These are phyloP conservation scores for Penicillium sp. DNA, from an alignment of 2,329 filamentous ascomycete species.

Conservation along the genomic window DNA sequence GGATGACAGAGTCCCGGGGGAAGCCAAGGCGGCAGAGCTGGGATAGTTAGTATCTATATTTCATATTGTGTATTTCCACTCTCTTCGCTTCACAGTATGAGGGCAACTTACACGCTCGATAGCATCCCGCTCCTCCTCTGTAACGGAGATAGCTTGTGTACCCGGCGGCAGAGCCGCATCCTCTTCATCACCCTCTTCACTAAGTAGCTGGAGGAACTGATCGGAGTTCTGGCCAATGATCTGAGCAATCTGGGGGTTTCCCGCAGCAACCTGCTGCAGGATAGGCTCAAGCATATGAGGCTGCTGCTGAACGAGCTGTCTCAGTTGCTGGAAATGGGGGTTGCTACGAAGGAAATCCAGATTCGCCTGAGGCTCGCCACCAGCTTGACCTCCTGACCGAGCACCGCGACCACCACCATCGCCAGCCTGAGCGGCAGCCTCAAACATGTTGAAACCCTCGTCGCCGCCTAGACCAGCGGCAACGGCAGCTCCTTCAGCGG, in stretches of 20 bases:
- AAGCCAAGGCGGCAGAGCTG: constrained; percentile 93
- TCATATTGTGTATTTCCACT: no score
- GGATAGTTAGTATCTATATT: constrained; percentile 8
- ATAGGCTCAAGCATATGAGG: constrained; percentile 99
- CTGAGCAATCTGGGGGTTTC: constrained; percentile 91
- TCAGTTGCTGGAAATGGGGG: constrained; percentile 95
- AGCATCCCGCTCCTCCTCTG: constrained; percentile 93
- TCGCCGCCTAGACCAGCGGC: constrained; percentile 51
- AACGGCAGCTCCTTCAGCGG: constrained; percentile 33
- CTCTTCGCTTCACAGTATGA: not conserved
- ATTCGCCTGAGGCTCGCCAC: constrained; percentile 68
- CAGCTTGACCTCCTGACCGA: constrained; percentile 51
- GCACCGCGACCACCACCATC: constrained; percentile 46
- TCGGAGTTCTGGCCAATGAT: constrained; percentile 91
- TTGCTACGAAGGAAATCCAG: constrained; percentile 95
- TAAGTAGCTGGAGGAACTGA: constrained; percentile 86
- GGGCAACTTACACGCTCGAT: constrained; percentile 79
- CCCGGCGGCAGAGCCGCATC: constrained; percentile 80
- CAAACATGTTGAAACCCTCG: constrained; percentile 84
- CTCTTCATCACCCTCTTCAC: constrained; percentile 78
- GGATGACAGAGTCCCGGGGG: constrained; percentile 88
- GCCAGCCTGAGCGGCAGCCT: constrained; percentile 80
- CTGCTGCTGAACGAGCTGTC: constrained; percentile 95
- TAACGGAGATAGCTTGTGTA: constrained; percentile 86
- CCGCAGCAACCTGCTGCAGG: constrained; percentile 89